Percentiles rank a stretch among this genome's conserved stretches.
phyloP scores from a whole-genome alignment of 2,329 filamentous ascomycete species.

The Trichoderma pleuroti region DNA sequence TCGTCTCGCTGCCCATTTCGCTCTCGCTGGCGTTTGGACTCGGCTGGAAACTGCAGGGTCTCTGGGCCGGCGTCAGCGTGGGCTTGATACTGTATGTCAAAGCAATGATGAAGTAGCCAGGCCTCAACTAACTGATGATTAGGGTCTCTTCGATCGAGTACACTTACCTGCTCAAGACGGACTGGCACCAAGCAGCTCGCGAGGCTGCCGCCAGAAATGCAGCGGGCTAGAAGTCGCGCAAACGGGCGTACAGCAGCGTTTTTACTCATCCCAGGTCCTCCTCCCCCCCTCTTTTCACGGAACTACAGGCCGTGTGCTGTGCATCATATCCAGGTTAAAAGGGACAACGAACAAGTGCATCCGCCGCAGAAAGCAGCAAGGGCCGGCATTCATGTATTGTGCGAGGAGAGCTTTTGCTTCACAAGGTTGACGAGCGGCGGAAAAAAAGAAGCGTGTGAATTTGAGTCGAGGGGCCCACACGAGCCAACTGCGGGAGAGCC shows the following conservation, averaged over 20 bases:
- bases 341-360: not conserved
- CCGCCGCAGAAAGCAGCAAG: not conserved
- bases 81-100: constrained; percentile 62
- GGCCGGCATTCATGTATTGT: too few relatives aligned
- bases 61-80: constrained; percentile 77
- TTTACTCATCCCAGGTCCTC: not conserved
- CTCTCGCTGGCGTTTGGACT: constrained; percentile 75
- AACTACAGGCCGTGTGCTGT: not conserved
- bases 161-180: constrained; percentile 47
- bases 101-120: not conserved
- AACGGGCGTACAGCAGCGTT: too few relatives aligned
- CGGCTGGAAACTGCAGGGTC: constrained; percentile 70
- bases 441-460: not conserved
- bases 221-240: constrained; percentile 34
- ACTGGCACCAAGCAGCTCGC: constrained; percentile 51
- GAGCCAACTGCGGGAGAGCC: not conserved
- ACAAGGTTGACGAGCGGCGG: not conserved
- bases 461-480: not conserved
- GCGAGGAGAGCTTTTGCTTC: not conserved
- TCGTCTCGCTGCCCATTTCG: constrained; percentile 78
- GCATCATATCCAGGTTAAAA: not conserved
- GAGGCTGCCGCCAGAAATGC: constrained; percentile 53
- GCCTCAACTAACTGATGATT: not conserved
- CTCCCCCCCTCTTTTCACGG: too few relatives aligned
- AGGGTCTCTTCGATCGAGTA: constrained; percentile 55